Evolutionary conservation across 2,329 filamentous ascomycete species (phyloP).

Genomic region (Westerdykella sp.): DNA sequence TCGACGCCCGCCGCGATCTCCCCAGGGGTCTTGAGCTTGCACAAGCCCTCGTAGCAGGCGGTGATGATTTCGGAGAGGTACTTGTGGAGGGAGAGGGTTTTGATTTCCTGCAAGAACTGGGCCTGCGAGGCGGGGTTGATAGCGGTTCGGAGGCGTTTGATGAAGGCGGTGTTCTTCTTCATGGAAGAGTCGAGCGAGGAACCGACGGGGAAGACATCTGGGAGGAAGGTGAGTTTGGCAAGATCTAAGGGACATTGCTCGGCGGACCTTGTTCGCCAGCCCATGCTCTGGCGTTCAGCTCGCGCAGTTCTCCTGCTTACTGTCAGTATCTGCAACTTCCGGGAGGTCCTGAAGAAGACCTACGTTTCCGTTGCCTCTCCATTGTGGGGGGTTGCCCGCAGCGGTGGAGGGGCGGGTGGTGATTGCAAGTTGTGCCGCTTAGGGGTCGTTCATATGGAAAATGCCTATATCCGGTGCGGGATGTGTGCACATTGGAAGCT

Average conservation of each 20-base stretch:
- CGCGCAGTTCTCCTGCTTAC: constrained; percentile 73
- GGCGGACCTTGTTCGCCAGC: constrained; percentile 72
- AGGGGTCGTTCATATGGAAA: constrained; percentile 34
- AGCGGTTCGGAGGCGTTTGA: constrained; percentile 88
- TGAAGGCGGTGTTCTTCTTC: constrained; percentile 98
- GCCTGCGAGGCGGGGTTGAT: constrained; percentile 71
- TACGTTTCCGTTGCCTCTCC: constrained; percentile 48
- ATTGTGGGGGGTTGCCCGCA: constrained; percentile 35
- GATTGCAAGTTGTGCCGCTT: constrained; percentile 25
- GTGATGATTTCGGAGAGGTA: constrained; percentile 97
- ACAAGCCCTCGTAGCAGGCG: constrained; percentile 89
- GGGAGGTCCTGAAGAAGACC: constrained; percentile 4
- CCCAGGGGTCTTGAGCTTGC: constrained; percentile 82
- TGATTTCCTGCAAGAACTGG: constrained; percentile 85
- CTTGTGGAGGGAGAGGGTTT: constrained; percentile 84
- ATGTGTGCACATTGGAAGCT: constrained; percentile 27
- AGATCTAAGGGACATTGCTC: constrained; percentile 6
- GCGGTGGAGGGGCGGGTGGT: constrained; percentile 29
- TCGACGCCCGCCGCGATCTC: constrained; percentile 90
- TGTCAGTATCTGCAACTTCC: constrained; percentile 21
- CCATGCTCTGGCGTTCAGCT: constrained; percentile 84
- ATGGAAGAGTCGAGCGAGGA: constrained; percentile 84
- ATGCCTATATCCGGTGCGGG: constrained; percentile 28
- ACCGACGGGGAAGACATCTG: constrained; percentile 72
- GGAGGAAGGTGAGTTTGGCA: constrained; percentile 13